Conservation (phyloP, 176 grass and related monocot genomes). For the Hsuehochloa calcarea region DNA sequence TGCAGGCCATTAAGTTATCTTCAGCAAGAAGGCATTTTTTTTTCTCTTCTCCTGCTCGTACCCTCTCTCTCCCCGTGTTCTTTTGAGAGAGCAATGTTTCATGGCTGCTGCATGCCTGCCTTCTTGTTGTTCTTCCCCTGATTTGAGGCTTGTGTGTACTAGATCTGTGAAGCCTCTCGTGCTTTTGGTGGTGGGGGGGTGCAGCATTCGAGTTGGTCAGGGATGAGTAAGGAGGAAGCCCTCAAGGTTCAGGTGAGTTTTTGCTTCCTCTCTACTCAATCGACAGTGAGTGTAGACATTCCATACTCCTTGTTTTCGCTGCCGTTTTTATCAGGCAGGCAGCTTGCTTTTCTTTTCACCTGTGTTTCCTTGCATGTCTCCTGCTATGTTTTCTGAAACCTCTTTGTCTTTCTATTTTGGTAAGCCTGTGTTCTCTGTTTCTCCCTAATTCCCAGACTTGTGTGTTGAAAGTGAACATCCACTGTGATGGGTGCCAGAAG, state of each 20-base stretch:
- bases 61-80: neutral
- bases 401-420: neutral
- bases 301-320: neutral
- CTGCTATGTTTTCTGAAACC: neutral
- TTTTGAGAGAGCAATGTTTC: constrained; percentile 17
- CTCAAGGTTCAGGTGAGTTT: constrained; percentile 65
- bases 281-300: neutral
- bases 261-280: constrained; percentile 34
- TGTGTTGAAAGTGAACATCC: constrained; percentile 87
- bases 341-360: neutral
- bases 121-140: constrained; percentile 32
- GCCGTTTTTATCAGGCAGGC: neutral
- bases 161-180: constrained; percentile 45
- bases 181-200: neutral
- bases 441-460: constrained; percentile 51
- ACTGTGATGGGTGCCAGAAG: constrained; percentile 93
- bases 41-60: neutral
- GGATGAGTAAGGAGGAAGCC: constrained; percentile 71
- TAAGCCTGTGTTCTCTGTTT: neutral
- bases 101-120: neutral
- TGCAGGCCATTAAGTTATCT: constrained; percentile 17
- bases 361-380: constrained; percentile 1
- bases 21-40: constrained; percentile 27
- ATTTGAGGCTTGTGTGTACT: constrained; percentile 40
- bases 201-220: constrained; percentile 12